Evolutionary conservation across 2,329 filamentous ascomycete genomes (phyloP).

Genomic region (Pseudogymnoascus sp.): DNA sequence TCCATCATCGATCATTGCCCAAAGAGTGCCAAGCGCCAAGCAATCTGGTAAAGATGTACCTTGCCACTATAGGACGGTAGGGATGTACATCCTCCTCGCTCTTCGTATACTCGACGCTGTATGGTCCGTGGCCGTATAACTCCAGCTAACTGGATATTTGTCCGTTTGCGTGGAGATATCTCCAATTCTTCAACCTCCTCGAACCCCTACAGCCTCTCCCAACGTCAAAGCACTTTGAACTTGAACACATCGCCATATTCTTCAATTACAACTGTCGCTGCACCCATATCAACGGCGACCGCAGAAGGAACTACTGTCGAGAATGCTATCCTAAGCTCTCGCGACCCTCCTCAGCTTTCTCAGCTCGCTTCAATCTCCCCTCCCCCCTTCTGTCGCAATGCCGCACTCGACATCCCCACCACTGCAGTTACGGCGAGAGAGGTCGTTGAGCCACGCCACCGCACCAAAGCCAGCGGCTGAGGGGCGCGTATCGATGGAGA

Average conservation of each 20-base stretch:
- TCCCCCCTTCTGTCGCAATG: neutral
- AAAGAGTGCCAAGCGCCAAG: neutral
- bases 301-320: neutral
- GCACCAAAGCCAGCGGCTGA: neutral
- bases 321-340: neutral
- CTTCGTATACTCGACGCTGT: neutral
- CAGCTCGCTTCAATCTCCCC: neutral
- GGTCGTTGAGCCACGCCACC: neutral
- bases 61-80: too few species aligned
- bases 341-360: neutral
- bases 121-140: conserved; percentile 5
- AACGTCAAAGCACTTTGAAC: too few species aligned
- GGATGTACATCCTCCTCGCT: neutral
- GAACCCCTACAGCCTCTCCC: neutral
- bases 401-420: conserved; percentile 6
- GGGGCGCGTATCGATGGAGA: conserved; percentile 38
- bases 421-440: neutral
- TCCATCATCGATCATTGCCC: neutral
- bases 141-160: conserved; percentile 6
- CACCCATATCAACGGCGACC: neutral
- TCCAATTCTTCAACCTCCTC: neutral
- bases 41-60: too few species aligned
- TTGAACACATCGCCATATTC: neutral
- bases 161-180: conserved; percentile 7
- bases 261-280: neutral